Evolutionary conservation across 2,329 filamentous ascomycete genomes (phyloP).

Genomic region (Sclerotinia minor): DNA sequence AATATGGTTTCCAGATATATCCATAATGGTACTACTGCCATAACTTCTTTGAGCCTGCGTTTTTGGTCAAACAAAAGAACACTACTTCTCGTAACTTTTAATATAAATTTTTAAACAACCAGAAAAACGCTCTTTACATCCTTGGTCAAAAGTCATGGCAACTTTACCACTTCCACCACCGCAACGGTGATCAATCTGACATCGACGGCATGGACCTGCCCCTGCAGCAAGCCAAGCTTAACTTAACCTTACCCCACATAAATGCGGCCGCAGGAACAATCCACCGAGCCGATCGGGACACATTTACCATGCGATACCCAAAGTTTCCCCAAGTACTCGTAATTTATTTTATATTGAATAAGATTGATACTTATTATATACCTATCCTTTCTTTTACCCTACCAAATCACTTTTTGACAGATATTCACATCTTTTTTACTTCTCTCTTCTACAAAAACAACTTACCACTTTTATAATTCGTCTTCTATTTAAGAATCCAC

Average conservation of each 20-base stretch:
- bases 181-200: no score
- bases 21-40: not conserved
- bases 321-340: not conserved
- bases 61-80: not conserved
- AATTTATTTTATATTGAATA: conserved; percentile 5
- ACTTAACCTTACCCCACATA: conserved; percentile 18
- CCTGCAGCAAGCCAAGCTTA: conserved; percentile 3
- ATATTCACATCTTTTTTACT: not conserved
- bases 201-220: no score
- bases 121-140: no score
- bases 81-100: not conserved
- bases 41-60: not conserved
- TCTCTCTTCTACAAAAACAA: not conserved
- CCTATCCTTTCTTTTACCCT: not conserved
- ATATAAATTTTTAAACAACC: no score
- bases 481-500: not conserved
- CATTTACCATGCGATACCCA: conserved; percentile 7
- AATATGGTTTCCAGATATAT: not conserved
- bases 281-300: conserved; percentile 16
- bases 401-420: not conserved
- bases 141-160: no score
- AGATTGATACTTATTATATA: conserved; percentile 2
- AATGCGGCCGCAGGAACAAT: not conserved
- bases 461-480: not conserved
- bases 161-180: no score